A percentile compares a stretch with the other conserved stretches of the same genome.
Evolutionary conservation across 2,329 filamentous ascomycete species (phyloP).

Genomic region (Hymenoscyphus albidus): DNA sequence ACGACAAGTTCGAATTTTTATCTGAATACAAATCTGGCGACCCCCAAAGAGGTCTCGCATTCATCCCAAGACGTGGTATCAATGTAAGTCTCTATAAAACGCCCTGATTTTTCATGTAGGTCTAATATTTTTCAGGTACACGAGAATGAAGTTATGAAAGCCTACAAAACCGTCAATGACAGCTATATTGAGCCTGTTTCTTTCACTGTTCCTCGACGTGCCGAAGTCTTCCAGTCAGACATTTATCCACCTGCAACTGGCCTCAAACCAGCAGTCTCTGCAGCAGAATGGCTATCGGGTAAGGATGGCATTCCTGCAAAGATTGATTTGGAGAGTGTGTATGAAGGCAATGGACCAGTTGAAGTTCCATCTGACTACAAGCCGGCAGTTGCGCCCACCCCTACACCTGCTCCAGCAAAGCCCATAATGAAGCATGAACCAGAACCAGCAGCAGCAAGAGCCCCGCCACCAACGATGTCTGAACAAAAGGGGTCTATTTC

Average conservation of each 20-base stretch:
- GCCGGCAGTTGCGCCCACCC: constrained; percentile 42
- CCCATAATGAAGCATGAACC: constrained; percentile 50
- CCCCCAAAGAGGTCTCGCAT: constrained; percentile 89
- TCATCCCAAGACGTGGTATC: constrained; percentile 90
- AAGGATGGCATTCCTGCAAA: constrained; percentile 83
- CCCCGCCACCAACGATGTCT: constrained; percentile 65
- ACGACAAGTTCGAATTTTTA: constrained; percentile 97
- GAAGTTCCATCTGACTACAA: constrained; percentile 71
- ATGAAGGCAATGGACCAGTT: constrained; percentile 75
- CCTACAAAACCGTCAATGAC: constrained; percentile 97
- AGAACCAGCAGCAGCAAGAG: constrained; percentile 43
- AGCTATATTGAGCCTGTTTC: constrained; percentile 92
- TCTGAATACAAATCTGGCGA: constrained; percentile 97
- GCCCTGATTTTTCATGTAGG: constrained; percentile 18
- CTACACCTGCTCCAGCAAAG: constrained; percentile 43
- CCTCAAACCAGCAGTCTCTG: constrained; percentile 72
- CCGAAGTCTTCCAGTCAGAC: constrained; percentile 94
- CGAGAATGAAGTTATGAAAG: constrained; percentile 93
- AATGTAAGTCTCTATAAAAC: constrained; percentile 54
- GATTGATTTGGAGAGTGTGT: constrained; percentile 89
- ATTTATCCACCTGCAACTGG: constrained; percentile 89
- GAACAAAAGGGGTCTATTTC: constrained; percentile 87
- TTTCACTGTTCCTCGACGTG: constrained; percentile 90
- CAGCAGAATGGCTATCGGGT: constrained; percentile 80
- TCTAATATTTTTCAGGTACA: constrained; percentile 55